phyloP scores from a whole-genome alignment of 2,329 filamentous ascomycete genomes.

The Xylariaceae sp. region DNA sequence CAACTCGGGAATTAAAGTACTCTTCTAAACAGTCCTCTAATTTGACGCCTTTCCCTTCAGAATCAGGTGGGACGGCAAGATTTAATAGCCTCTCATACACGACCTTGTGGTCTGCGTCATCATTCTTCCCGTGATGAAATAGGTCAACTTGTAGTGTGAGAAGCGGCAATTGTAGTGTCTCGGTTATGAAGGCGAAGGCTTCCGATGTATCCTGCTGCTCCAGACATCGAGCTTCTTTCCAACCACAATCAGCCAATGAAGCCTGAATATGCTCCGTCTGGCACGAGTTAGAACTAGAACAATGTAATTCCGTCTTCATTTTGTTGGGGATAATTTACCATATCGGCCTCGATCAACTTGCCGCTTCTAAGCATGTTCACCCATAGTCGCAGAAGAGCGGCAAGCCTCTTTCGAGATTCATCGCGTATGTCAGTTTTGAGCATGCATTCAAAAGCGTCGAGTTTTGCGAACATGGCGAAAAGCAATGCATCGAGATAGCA shows the following conservation, averaged over 20 bases:
- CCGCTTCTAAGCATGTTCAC: conserved; percentile 87
- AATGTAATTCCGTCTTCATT: background rate
- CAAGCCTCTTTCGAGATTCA: conserved; percentile 65
- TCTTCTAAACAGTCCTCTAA: conserved; percentile 88
- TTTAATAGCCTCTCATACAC: conserved; percentile 88
- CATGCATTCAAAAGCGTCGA: conserved; percentile 91
- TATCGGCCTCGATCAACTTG: conserved; percentile 76
- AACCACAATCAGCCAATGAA: conserved; percentile 78
- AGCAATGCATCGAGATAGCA: conserved; percentile 90
- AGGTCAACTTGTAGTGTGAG: conserved; percentile 91
- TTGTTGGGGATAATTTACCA: conserved; percentile 51
- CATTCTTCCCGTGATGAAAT: conserved; percentile 83
- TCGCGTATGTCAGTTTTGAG: conserved; percentile 68
- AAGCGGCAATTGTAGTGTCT: conserved; percentile 79
- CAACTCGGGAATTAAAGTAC: conserved; percentile 92
- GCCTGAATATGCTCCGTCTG: conserved; percentile 81
- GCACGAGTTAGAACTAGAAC: conserved; percentile 26
- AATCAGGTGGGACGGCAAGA: conserved; percentile 77
- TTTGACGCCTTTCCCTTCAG: conserved; percentile 66
- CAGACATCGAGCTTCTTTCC: conserved; percentile 72
- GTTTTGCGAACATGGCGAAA: conserved; percentile 90
- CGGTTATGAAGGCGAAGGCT: conserved; percentile 91
- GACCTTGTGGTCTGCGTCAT: conserved; percentile 87
- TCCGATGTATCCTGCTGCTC: conserved; percentile 94
- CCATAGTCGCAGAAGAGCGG: conserved; percentile 79